Percentiles rank a stretch among this genome's conserved stretches.
These are phyloP conservation scores for Colletotrichum sp. DNA, from an alignment of 2,329 filamentous ascomycete genomes.

Conservation along the genomic window DNA sequence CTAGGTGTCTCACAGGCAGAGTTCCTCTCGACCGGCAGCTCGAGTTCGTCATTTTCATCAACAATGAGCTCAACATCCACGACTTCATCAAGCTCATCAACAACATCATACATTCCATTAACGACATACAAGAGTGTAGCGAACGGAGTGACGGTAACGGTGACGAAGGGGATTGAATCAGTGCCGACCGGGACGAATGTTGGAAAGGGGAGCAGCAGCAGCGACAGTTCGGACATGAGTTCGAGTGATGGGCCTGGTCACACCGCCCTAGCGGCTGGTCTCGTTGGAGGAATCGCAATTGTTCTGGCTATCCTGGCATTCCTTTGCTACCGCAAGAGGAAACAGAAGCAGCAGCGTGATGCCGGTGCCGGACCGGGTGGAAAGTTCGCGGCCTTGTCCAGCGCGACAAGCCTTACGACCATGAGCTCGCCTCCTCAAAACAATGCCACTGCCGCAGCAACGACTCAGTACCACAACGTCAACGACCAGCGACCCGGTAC, in stretches of 20 bases:
- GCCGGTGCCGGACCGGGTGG: not conserved
- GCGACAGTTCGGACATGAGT: not conserved
- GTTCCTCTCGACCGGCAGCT: constrained; percentile 35
- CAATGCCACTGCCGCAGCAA: not conserved
- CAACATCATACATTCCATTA: not conserved
- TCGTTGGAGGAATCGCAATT: not conserved
- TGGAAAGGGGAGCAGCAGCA: not conserved
- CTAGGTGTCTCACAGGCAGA: constrained; percentile 44
- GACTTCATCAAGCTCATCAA: not conserved
- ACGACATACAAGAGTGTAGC: constrained; percentile 16
- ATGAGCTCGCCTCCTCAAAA: constrained; percentile 1
- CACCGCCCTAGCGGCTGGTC: not conserved
- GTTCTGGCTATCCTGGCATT: not conserved
- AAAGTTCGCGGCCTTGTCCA: constrained; percentile 12
- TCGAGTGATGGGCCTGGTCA: not conserved
- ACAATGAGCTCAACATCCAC: not conserved
- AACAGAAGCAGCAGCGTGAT: not conserved
- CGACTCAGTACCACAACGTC: not conserved
- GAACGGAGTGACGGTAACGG: constrained; percentile 12
- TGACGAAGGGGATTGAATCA: constrained; percentile 4
- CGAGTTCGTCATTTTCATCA: not conserved
- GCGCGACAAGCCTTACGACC: constrained; percentile 17
- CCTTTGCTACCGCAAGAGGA: constrained; percentile 4
- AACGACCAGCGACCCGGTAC: not conserved
- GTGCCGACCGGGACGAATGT: not conserved